Base-by-base conservation (phyloP, 306 rosid species). In the Cucumis melo region DNA sequence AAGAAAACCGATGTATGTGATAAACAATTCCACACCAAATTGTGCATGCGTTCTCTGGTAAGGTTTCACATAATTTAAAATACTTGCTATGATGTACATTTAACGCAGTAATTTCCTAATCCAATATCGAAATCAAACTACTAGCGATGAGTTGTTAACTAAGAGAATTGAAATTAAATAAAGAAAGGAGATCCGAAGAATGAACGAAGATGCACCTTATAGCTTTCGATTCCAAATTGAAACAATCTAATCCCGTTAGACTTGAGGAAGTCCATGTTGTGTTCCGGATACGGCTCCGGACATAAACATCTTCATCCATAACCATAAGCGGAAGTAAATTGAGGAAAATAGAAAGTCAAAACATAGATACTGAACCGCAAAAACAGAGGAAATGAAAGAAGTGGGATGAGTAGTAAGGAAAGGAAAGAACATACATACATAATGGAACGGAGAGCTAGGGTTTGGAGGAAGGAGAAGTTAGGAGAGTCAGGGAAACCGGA, bases 141-240 rank as follows among this genome's bases (percentile, higher is more conserved):
- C 8, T 50, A 29, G n/a, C 60, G 20, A 15, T 16, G 57, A 71
- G 24, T 17, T 15, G 64, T 19, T 32, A 56, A 55, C 8, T 32
- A 56, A 19, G 19, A 55, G 27, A 73, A 54, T 14, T 51, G 5
- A 5, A 51, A 16, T 51, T 1, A 75, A 75, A 59, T 29, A 32
- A 16, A 29, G 53, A 50, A 32, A 29, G 56, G 23, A 27, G 46
- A 27, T 11, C 16, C 10, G 15, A 50, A 17, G 7, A 59, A 7
- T 56, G 20, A 48, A 3, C 12, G 56, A 63, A 12, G 14, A 39
- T n/a, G 80, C 44, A 95, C 99, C 99, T 95, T 92, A 65, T 88
- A 81, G 78, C 98, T 92, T 82, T 95, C 99, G 80, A 95, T 95
- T 73, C 98, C 98, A 83, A 95, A 95, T 48, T 95, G 97, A 86